Evolutionary conservation across 805 yeast genomes (phyloP).

Genomic region (Candida verbasci): DNA sequence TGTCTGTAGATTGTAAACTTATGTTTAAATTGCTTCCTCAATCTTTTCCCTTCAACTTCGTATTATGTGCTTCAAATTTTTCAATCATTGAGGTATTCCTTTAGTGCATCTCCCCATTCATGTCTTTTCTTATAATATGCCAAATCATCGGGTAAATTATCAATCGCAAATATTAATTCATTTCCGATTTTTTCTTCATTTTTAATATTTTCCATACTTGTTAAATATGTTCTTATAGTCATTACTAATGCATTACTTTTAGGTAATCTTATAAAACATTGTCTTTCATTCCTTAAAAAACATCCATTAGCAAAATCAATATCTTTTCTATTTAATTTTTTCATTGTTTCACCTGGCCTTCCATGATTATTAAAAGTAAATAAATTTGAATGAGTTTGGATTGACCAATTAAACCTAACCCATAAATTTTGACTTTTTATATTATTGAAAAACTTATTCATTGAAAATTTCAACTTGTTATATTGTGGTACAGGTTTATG

Average conservation of each 20-base stretch:
- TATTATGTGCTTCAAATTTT: too few relatives aligned
- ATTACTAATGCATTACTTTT: constrained; percentile 29
- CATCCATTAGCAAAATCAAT: too few relatives aligned
- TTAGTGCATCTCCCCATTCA: constrained; percentile 38
- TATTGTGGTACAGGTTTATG: constrained; percentile 76
- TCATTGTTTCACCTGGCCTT: constrained; percentile 22
- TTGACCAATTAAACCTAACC: constrained; percentile 65
- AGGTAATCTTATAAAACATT: constrained; percentile 33
- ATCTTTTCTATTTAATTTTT: constrained; percentile 18
- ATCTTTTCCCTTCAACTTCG: too few relatives aligned
- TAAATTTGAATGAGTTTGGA: constrained; percentile 52
- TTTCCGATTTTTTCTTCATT: constrained; percentile 25
- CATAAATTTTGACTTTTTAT: constrained; percentile 52
- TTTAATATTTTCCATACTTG: constrained; percentile 25
- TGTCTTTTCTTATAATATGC: constrained; percentile 33
- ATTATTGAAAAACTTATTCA: constrained; percentile 63
- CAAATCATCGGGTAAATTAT: constrained; percentile 33
- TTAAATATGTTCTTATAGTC: constrained; percentile 35
- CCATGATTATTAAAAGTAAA: constrained; percentile 30
- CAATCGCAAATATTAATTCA: constrained; percentile 30
- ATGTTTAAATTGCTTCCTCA: too few relatives aligned
- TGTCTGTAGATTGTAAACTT: too few relatives aligned
- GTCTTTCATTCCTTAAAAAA: constrained; percentile 34
- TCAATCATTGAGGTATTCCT: constrained; percentile 7
- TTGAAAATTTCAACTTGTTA: constrained; percentile 51